These are phyloP conservation scores for Arthrobotrys megalospora DNA, from an alignment of 2,329 filamentous ascomycete species.

Conservation along the genomic window DNA sequence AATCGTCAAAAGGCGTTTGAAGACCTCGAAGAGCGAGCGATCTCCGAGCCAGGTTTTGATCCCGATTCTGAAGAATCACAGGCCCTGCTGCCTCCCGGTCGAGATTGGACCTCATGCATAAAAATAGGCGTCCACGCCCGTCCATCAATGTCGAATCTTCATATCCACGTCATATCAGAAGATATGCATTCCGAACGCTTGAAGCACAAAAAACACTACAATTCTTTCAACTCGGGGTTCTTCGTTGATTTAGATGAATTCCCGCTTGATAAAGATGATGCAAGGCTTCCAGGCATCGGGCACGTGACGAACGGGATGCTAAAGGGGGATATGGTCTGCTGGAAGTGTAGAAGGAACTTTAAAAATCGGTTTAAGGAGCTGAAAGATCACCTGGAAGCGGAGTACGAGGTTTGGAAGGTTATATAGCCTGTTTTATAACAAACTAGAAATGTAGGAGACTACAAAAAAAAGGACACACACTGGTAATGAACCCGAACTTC, in stretches of 20 bases:
- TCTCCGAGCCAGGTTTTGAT: slow-evolving; percentile 64
- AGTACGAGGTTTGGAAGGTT: slow-evolving; percentile 82
- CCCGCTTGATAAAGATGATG: slow-evolving; percentile 78
- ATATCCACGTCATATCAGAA: slow-evolving; percentile 86
- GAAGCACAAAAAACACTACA: slow-evolving; percentile 87
- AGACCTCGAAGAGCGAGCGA: slow-evolving; percentile 68
- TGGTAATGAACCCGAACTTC: no score
- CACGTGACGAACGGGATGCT: slow-evolving; percentile 73
- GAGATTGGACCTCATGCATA: slow-evolving; percentile 84
- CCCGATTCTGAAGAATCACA: slow-evolving; percentile 57
- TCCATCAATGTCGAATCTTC: slow-evolving; percentile 92
- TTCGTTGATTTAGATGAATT: slow-evolving; percentile 85
- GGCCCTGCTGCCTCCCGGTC: slow-evolving; percentile 33
- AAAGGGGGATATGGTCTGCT: slow-evolving; percentile 79
- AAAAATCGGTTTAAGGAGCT: slow-evolving; percentile 80
- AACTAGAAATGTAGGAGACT: no score
- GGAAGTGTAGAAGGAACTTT: slow-evolving; percentile 84
- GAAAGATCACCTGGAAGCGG: slow-evolving; percentile 81
- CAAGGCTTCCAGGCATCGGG: slow-evolving; percentile 70
- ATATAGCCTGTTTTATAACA: slow-evolving; percentile 16
- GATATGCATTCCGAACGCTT: slow-evolving; percentile 82
- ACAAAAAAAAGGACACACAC: no score
- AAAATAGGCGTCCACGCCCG: slow-evolving; percentile 84
- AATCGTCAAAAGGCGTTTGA: slow-evolving; percentile 77
- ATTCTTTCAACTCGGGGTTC: slow-evolving; percentile 86